These are phyloP conservation scores for Penicillium sp. DNA, from an alignment of 2,329 filamentous ascomycete genomes.

Conservation along the genomic window DNA sequence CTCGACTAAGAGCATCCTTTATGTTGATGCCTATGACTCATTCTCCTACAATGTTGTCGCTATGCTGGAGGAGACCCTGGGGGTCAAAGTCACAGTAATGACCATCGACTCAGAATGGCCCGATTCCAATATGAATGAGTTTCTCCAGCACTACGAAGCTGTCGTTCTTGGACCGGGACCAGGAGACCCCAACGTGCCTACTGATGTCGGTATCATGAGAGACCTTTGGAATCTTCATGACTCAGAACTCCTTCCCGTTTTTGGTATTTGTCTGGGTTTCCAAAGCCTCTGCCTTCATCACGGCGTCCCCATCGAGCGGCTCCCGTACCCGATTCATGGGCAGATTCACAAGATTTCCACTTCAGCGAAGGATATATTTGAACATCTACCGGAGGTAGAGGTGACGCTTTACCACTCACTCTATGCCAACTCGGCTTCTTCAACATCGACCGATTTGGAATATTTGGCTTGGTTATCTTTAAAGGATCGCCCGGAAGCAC, in stretches of 20 bases:
- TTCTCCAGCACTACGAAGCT: constrained; percentile 66
- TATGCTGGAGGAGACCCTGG: constrained; percentile 68
- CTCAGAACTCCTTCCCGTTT: constrained; percentile 64
- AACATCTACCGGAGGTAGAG: constrained; percentile 56
- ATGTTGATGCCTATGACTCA: constrained; percentile 94
- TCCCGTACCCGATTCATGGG: constrained; percentile 76
- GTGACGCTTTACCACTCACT: constrained; percentile 76
- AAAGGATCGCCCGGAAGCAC: constrained; percentile 37
- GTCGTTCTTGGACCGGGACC: constrained; percentile 90
- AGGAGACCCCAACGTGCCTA: constrained; percentile 67
- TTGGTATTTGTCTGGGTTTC: constrained; percentile 88
- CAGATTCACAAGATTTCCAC: constrained; percentile 70
- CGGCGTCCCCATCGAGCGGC: constrained; percentile 63
- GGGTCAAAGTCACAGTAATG: constrained; percentile 66
- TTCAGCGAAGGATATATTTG: constrained; percentile 62
- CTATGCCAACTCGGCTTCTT: constrained; percentile 45
- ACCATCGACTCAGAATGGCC: constrained; percentile 61
- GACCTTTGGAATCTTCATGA: constrained; percentile 68
- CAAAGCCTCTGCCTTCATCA: constrained; percentile 72
- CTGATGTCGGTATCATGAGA: constrained; percentile 80
- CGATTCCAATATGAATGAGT: constrained; percentile 46
- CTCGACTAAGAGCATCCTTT: constrained; percentile 59
- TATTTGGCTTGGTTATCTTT: constrained; percentile 62
- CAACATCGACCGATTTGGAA: constrained; percentile 33
- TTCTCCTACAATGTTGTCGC: constrained; percentile 94